Base-by-base conservation (phyloP, 805 yeast genomes). In the Clavispora vitiphila region DNA sequence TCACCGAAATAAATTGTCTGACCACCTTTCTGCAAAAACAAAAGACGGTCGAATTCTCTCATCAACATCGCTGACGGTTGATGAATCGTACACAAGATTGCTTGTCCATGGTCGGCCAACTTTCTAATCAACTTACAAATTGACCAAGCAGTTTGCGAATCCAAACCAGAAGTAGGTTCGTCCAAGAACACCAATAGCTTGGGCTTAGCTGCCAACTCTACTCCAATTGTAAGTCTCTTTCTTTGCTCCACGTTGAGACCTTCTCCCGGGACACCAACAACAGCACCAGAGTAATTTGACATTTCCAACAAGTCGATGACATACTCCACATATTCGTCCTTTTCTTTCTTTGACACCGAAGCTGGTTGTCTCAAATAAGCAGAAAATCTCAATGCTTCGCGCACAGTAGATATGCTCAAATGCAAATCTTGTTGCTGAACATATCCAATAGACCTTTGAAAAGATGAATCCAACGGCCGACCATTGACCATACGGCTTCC, bases 61-160 rank as follows among this genome's bases (percentile, higher is more conserved):
- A 86, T 71, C 56, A 86, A 67, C 44, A 83, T 71, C 40, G 95
- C 90, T 8, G 93, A 85, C 55, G 95, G 95, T 63, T 85, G 95
- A 64, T 85, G 93, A 51, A 85, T 85, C 21, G 95, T 85, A 39
- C 71, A 65, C 47, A 66, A 60, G 46, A 66, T 64, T 29, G 71
- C 69, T 46, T 65, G 72, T 21, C 71, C 71, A 42, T 62, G 64
- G 47, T 64, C 65, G 34, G 69, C 68, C 40, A 66, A 61, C 48
- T 65, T 65, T 49, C 70, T 59, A 56, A 66, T 57, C 54, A 65
- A 62, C 41, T 64, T 55, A 55, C 70, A 65, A 39, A 66, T 61
- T 12, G 70, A 62, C 71, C 71, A 66, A 27, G 72, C 71, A 46
- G 72, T 65, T 55, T 65, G 70, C 14, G 72, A 66, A 48, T 65